These are phyloP conservation scores for Rauvolfia tetraphylla DNA, from an alignment of 257 asterid genomes.

Conservation along the genomic window DNA sequence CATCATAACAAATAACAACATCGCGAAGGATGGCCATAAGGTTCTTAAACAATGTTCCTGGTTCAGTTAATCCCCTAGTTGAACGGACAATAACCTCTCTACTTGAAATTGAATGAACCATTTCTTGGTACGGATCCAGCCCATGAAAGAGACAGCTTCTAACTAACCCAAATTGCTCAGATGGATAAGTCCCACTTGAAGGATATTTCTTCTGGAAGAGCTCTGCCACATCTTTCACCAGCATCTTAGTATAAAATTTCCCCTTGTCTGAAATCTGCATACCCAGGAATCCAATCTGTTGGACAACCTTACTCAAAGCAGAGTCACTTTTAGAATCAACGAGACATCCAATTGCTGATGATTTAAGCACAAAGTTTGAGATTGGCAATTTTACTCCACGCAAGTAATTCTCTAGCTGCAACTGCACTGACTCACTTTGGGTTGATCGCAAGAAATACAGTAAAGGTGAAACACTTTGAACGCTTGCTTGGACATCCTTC, in stretches of 20 bases:
- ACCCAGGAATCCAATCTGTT: slow-evolving; percentile 89
- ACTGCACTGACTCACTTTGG: slow-evolving; percentile 54
- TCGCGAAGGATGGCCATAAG: slow-evolving; percentile 97
- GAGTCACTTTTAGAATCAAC: slow-evolving; percentile 92
- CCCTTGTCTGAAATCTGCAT: slow-evolving; percentile 67
- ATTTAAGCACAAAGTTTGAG: slow-evolving; percentile 51
- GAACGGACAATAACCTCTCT: slow-evolving; percentile 98
- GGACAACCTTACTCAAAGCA: slow-evolving; percentile 83
- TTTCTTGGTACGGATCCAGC: slow-evolving; percentile 84
- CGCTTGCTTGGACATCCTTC: slow-evolving; percentile 41
- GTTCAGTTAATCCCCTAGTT: slow-evolving; percentile 86
- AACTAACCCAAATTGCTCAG: slow-evolving; percentile 75
- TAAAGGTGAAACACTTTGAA: slow-evolving; percentile 50
- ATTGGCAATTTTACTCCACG: slow-evolving; percentile 56
- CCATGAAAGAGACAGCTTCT: slow-evolving; percentile 81
- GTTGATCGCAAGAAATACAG: slow-evolving; percentile 43
- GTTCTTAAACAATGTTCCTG: slow-evolving; percentile 85
- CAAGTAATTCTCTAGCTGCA: slow-evolving; percentile 60
- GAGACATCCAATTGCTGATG: slow-evolving; percentile 66
- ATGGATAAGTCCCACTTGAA: slow-evolving; percentile 47
- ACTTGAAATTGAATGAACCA: slow-evolving; percentile 88
- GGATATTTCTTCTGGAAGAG: slow-evolving; percentile 66
- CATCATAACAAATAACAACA: slow-evolving; percentile 82
- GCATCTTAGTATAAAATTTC: slow-evolving; percentile 60
- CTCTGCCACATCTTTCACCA: slow-evolving; percentile 67